phyloP scores from a whole-genome alignment of 352 stramenopile genomes.

The Phytophthora rubi region DNA sequence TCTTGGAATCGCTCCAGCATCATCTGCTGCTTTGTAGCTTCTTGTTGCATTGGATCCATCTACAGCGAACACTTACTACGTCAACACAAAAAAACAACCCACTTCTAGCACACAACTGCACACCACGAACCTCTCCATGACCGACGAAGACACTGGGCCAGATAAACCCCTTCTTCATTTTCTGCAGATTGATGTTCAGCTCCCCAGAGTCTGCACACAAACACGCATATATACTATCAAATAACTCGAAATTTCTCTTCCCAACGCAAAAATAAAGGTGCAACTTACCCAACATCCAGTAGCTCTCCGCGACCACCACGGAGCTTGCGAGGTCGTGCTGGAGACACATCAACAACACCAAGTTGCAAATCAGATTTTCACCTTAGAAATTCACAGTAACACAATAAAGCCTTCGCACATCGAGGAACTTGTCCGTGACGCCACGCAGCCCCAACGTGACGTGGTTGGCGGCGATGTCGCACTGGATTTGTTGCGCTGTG shows the following conservation, averaged over 20 bases:
- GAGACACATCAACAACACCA: neutral
- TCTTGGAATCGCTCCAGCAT: slow-evolving; percentile 99
- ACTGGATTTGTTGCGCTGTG: slow-evolving; percentile 84
- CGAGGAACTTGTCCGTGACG: slow-evolving; percentile 92
- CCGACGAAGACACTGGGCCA: slow-evolving; percentile 92
- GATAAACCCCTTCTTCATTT: slow-evolving; percentile 96
- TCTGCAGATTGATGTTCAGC: slow-evolving; percentile 94
- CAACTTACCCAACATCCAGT: slow-evolving; percentile 93
- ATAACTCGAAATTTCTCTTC: neutral
- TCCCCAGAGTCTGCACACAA: slow-evolving; percentile 75
- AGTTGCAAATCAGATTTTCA: neutral
- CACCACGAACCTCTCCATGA: slow-evolving; percentile 69
- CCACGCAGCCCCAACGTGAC: slow-evolving; percentile 91
- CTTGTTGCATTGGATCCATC: slow-evolving; percentile 91
- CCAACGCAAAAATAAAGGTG: neutral
- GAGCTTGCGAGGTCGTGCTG: slow-evolving; percentile 92
- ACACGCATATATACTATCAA: neutral
- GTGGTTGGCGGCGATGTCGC: slow-evolving; percentile 89
- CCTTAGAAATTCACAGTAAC: neutral
- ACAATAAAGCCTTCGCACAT: slow-evolving; percentile 54
- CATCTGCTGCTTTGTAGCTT: slow-evolving; percentile 96
- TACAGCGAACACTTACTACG: slow-evolving; percentile 20
- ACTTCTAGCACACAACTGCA: neutral
- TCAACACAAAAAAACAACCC: neutral
- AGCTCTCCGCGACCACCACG: slow-evolving; percentile 95